Evolutionary conservation across 352 stramenopile genomes (phyloP), one percentile per base, ranked within the genome.

Genomic region (Thraustochytrium sp.): DNA sequence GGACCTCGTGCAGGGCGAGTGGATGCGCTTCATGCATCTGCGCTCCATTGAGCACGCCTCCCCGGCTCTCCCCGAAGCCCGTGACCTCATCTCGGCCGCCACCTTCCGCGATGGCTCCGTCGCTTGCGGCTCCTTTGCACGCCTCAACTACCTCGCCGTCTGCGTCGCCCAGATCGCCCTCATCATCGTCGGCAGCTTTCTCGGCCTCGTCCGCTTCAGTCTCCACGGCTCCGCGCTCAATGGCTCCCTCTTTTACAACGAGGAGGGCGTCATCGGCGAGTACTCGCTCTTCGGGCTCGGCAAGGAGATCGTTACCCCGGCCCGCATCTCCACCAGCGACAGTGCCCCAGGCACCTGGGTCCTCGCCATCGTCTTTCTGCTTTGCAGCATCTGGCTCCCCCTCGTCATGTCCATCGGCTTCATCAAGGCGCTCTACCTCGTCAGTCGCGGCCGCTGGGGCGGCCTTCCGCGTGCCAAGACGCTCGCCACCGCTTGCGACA

Each of bases 1-100:
- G 76, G 76, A 46, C 16, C 62, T 84, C 4, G 37, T 42, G 8
- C 76, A 84, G 26, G 76, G 61, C 23, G 76, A 84, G 75, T 55
- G 26, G 37, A 84, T 84, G 40, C 51, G 55, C 29, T 23, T 16
- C 48, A 68, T 40, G 31, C 38, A 82, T 34, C 72, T 51, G 5
- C 9, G 16, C 13, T 16, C 31, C 26, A 26, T 55, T 9, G 36
- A 72, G 34, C 26, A 23, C 37, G 3, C 63, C 18, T 23, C n/a
- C n/a, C n/a, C n/a, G n/a, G n/a, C 37, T 38, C 36, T 13, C 29
- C 13, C 11, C 26, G 40, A 11, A 4, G 48, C 8, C 11, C 34
- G 29, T 9, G 11, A 18, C 4, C 4, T 46, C 8, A 11, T 49
- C 2, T n/a, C 16, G 3, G 18, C 31, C 8, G 31, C 48, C 42